These are phyloP conservation scores for Sphagnurus paluster DNA, from an alignment of 1,284 basidiomycete species.

Conservation along the genomic window DNA sequence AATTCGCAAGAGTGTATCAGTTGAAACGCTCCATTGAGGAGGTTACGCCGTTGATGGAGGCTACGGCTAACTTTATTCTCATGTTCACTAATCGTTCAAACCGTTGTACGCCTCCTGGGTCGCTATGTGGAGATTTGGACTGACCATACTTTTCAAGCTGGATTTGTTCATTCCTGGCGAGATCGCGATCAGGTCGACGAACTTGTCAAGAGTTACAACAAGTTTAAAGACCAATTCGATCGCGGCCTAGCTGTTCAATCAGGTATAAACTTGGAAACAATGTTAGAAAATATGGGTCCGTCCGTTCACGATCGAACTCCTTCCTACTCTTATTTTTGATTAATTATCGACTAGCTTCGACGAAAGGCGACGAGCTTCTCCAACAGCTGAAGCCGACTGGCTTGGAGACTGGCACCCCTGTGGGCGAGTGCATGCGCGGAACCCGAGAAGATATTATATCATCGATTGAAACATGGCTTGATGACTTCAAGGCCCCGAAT, in stretches of 20 bases:
- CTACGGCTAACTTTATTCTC: conserved; percentile 25
- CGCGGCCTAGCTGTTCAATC: conserved; percentile 17
- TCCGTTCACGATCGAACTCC: too few relatives aligned
- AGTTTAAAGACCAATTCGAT: conserved; percentile 24
- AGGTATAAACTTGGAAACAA: conserved; percentile 3
- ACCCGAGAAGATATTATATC: conserved; percentile 25
- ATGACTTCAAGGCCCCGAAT: conserved; percentile 20
- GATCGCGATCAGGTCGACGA: conserved; percentile 18
- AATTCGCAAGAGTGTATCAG: conserved; percentile 23
- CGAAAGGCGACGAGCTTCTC: conserved; percentile 6
- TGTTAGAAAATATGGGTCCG: conserved; percentile 3
- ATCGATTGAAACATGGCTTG: conserved; percentile 23
- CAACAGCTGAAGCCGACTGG: conserved; percentile 10
- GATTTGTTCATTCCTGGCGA: conserved; percentile 12
- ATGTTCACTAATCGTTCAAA: conserved; percentile 14
- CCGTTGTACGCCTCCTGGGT: conserved; percentile 7
- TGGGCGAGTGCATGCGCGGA: conserved; percentile 23
- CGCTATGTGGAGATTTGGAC: conserved; percentile 5
- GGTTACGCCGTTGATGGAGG: conserved; percentile 23
- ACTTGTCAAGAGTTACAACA: conserved; percentile 16
- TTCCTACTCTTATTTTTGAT: background rate
- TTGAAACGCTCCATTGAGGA: conserved; percentile 24
- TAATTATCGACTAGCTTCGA: background rate
- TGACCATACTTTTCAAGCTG: background rate
- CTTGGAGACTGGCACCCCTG: background rate